Percentiles rank a stretch among this genome's conserved stretches.
Conservation (phyloP, 805 yeast species). For the Metschnikowia cubensis region DNA sequence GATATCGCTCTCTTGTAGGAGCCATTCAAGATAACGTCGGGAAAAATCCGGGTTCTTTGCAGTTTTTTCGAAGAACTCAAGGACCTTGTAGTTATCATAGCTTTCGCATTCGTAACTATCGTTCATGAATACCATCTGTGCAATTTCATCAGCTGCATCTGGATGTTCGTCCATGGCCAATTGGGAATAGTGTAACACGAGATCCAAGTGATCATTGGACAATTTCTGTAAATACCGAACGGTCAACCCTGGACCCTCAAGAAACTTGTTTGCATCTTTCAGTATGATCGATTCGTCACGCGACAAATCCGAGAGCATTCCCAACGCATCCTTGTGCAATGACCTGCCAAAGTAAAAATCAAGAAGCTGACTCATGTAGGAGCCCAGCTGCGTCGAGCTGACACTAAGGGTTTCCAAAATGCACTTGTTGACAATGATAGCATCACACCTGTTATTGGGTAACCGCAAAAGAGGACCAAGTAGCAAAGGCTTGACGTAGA, state of each 20-base stretch:
- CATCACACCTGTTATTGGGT: constrained; percentile 66
- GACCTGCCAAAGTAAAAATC: constrained; percentile 69
- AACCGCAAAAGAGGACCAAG: constrained; percentile 81
- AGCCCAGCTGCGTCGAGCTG: constrained; percentile 22
- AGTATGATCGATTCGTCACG: constrained; percentile 13
- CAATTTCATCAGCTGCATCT: constrained; percentile 16
- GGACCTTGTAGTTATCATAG: constrained; percentile 50
- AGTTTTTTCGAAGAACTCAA: constrained; percentile 43
- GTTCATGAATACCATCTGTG: constrained; percentile 56
- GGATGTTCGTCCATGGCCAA: constrained; percentile 43
- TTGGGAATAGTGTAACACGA: constrained; percentile 54
- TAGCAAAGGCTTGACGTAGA: constrained; percentile 61
- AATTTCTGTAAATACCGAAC: constrained; percentile 58
- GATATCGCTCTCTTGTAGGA: constrained; percentile 34
- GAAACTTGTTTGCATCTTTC: constrained; percentile 20
- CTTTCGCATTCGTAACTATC: constrained; percentile 58
- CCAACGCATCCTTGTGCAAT: constrained; percentile 64
- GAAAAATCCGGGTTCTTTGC: constrained; percentile 23
- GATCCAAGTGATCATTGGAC: constrained; percentile 42
- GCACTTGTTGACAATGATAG: constrained; percentile 53
- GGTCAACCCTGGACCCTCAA: constrained; percentile 41
- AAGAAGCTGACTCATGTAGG: constrained; percentile 61
- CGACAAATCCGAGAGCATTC: constrained; percentile 42
- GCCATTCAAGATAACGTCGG: constrained; percentile 45
- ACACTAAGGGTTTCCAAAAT: constrained; percentile 37